phyloP scores from a whole-genome alignment of 768 basidiomycete species.

The Hericium coralloides region DNA sequence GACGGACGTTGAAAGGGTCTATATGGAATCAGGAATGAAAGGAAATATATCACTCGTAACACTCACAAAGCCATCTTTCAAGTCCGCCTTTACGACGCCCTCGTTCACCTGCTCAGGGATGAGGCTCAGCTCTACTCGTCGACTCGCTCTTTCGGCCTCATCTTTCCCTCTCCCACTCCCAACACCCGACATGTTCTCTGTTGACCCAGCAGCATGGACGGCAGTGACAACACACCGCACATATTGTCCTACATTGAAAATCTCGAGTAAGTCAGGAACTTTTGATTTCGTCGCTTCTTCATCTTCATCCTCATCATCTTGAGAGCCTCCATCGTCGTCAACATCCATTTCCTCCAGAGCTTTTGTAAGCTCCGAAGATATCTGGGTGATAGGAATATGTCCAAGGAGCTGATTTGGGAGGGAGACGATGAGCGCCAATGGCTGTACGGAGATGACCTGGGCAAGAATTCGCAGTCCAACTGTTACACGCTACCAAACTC shows the following conservation, averaged over 20 bases:
- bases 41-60: slow-evolving; percentile 1
- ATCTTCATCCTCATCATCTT: slow-evolving; percentile 41
- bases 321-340: slow-evolving; percentile 35
- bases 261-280: slow-evolving; percentile 61
- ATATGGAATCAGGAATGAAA: slow-evolving; percentile 1
- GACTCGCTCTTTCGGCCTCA: slow-evolving; percentile 56
- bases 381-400: slow-evolving; percentile 90
- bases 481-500: background rate
- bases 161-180: slow-evolving; percentile 56
- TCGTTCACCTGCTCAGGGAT: slow-evolving; percentile 78
- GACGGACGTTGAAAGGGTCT: slow-evolving; percentile 72
- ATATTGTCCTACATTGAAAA: slow-evolving; percentile 84
- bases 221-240: slow-evolving; percentile 68
- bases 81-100: slow-evolving; percentile 69
- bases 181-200: slow-evolving; percentile 40
- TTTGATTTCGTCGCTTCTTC: slow-evolving; percentile 17
- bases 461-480: slow-evolving; percentile 34
- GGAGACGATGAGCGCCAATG: slow-evolving; percentile 85
- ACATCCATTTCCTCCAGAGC: slow-evolving; percentile 56
- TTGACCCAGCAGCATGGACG: slow-evolving; percentile 59
- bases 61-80: slow-evolving; percentile 70
- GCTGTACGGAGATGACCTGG: slow-evolving; percentile 80
- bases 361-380: slow-evolving; percentile 70
- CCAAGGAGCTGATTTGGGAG: slow-evolving; percentile 93
- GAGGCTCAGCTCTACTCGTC: slow-evolving; percentile 79